Evolutionary conservation across 768 basidiomycete genomes (phyloP).

Genomic region (Macrolepiota dolichaula): DNA sequence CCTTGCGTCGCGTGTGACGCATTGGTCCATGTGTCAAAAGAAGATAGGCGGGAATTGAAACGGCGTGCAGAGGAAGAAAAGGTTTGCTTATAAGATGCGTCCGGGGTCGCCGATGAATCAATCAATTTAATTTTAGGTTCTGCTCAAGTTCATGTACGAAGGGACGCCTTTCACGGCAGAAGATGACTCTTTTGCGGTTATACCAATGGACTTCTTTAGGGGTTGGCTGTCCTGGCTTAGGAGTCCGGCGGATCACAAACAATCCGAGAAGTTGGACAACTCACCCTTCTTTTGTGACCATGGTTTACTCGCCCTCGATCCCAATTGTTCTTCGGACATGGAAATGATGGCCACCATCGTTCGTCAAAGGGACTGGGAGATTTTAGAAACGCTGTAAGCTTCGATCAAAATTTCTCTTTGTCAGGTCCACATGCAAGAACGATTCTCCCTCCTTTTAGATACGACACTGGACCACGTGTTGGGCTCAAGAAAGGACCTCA

Average conservation of each 20-base stretch:
- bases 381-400: slow-evolving; percentile 53
- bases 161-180: slow-evolving; percentile 43
- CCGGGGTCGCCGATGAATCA: neutral
- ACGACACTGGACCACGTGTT: slow-evolving; percentile 54
- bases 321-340: slow-evolving; percentile 56
- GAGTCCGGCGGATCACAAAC: slow-evolving; percentile 47
- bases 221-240: slow-evolving; percentile 70
- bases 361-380: slow-evolving; percentile 62
- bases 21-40: slow-evolving; percentile 48
- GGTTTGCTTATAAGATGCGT: slow-evolving; percentile 31
- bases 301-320: slow-evolving; percentile 59
- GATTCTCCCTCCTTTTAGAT: slow-evolving; percentile 34
- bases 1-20: slow-evolving; percentile 65
- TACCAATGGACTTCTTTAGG: slow-evolving; percentile 60
- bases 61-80: slow-evolving; percentile 77
- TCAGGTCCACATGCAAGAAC: slow-evolving; percentile 13
- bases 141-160: slow-evolving; percentile 61
- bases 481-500: slow-evolving; percentile 22
- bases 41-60: slow-evolving; percentile 59
- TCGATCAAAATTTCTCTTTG: neutral
- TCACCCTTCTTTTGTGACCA: slow-evolving; percentile 66
- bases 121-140: slow-evolving; percentile 39
- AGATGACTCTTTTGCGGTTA: slow-evolving; percentile 45
- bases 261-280: slow-evolving; percentile 66
- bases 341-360: slow-evolving; percentile 56